Conservation (phyloP, 2,329 filamentous ascomycete genomes). For the Simplicillium aogashimaense region DNA sequence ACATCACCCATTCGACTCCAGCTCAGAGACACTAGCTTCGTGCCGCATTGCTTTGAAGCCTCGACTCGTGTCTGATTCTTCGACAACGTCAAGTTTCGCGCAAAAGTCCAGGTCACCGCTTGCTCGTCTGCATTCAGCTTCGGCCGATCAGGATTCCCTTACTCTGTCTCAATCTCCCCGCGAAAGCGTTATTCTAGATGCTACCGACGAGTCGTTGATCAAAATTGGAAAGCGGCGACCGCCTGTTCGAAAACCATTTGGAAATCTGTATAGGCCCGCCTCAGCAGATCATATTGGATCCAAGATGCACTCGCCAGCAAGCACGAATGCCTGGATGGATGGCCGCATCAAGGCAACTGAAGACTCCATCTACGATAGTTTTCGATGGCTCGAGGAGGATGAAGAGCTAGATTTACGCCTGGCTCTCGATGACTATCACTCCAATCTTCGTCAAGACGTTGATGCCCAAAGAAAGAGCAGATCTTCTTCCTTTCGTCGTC, state of each 20-base stretch:
- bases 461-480: constrained; percentile 29
- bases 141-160: not conserved
- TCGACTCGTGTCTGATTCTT: not conserved
- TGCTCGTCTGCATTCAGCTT: not conserved
- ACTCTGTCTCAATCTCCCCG: not conserved
- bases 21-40: not conserved
- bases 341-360: constrained; percentile 22
- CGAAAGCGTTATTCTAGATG: constrained; percentile 25
- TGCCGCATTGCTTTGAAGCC: too few relatives aligned
- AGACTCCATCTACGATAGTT: constrained; percentile 54
- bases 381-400: constrained; percentile 66
- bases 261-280: constrained; percentile 3
- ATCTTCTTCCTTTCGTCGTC: constrained; percentile 57
- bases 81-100: not conserved
- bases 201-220: constrained; percentile 16
- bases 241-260: constrained; percentile 5
- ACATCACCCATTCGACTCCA: constrained; percentile 5
- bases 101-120: not conserved
- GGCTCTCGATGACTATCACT: constrained; percentile 60
- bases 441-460: constrained; percentile 44
- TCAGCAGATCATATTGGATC: constrained; percentile 6
- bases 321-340: constrained; percentile 9
- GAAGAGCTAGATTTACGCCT: constrained; percentile 59
- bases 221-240: constrained; percentile 15
- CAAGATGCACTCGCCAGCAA: constrained; percentile 15